Base-by-base conservation (phyloP, 1,284 basidiomycete genomes). In the Fomes fomentarius region DNA sequence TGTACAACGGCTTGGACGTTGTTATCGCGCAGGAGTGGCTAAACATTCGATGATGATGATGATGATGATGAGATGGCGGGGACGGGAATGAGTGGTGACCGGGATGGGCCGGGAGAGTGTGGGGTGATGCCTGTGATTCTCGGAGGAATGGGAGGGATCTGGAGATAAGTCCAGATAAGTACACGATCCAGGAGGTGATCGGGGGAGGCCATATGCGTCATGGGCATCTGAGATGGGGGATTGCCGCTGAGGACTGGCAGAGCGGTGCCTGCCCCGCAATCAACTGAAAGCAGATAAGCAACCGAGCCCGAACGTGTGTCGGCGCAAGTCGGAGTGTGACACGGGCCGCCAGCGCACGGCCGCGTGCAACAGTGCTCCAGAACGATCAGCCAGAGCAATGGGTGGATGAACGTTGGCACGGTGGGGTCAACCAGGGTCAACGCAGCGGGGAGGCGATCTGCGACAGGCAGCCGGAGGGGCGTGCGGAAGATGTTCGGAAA, bases 141-240 rank as follows among this genome's bases (percentile, higher is more conserved):
- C 34, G 31, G 47, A 42, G 37, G 47, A 30, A 6, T 30, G 49
- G n/a, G n/a, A n/a, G n/a, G n/a, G 47, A 57, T 60, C 55, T 60
- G 53, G 50, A 56, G 54, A 59, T 56, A 52, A 50, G 52, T 19
- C n/a, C n/a, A n/a, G n/a, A n/a, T n/a, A n/a, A n/a, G n/a, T n/a
- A n/a, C n/a, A 51, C 37, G 57, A 55, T 55, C 53, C 34, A 35
- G 46, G 49, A 34, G 41, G 50, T 41, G 52, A 54, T 54, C 52
- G 52, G 52, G 10, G 47, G 41, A 39, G 41, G 35, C 25, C 22
- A 15, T 35, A 50, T 41, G 54, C 59, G 59, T 57, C 59, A 60
- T 60, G 52, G 11, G 26, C 56, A 61, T 61, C 59, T 61, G 39
- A 61, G 59, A 61, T 61, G 59, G 47, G 24, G 58, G 47, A 39